phyloP scores from a whole-genome alignment of 73 alveolate genomes.

The Loxodes magnus region DNA sequence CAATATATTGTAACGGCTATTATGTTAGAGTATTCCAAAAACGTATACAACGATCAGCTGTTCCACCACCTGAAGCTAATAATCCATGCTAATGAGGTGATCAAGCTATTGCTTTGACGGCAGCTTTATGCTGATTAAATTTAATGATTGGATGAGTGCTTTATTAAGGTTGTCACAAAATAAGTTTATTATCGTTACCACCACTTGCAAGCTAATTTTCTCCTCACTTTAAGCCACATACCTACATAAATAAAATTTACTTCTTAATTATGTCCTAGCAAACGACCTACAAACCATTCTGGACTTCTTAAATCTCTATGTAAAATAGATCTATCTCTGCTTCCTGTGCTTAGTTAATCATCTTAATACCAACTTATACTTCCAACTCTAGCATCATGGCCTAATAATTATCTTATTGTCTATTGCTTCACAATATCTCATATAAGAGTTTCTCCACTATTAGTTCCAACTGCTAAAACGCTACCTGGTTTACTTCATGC shows the following conservation, averaged over 20 bases:
- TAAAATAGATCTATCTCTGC: slow-evolving; percentile 80
- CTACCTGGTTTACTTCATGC: slow-evolving; percentile 75
- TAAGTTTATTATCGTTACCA: slow-evolving; percentile 96
- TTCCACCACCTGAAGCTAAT: slow-evolving; percentile 98
- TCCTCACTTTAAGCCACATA: slow-evolving; percentile 96
- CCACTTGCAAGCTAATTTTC: slow-evolving; percentile 92
- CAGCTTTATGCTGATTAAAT: slow-evolving; percentile 91
- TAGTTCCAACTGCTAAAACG: slow-evolving; percentile 27
- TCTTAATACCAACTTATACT: slow-evolving; percentile 89
- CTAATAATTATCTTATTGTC: slow-evolving; percentile 26
- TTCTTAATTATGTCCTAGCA: slow-evolving; percentile 33
- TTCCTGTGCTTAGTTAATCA: slow-evolving; percentile 71
- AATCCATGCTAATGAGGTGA: slow-evolving; percentile 99
- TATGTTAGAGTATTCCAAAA: slow-evolving; percentile 95
- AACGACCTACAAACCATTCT: slow-evolving; percentile 15
- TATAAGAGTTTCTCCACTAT: slow-evolving; percentile 11
- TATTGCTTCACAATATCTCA: neutral
- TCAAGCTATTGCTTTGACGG: slow-evolving; percentile 99
- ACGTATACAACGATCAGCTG: slow-evolving; percentile 96
- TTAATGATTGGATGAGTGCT: slow-evolving; percentile 67
- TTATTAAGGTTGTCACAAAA: slow-evolving; percentile 80
- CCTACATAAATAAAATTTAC: no score
- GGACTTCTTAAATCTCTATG: slow-evolving; percentile 78
- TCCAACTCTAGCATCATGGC: slow-evolving; percentile 96
- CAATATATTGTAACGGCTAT: slow-evolving; percentile 50